Base-by-base conservation (phyloP, 2,329 filamentous ascomycete genomes). In the Sclerotinia minor region DNA sequence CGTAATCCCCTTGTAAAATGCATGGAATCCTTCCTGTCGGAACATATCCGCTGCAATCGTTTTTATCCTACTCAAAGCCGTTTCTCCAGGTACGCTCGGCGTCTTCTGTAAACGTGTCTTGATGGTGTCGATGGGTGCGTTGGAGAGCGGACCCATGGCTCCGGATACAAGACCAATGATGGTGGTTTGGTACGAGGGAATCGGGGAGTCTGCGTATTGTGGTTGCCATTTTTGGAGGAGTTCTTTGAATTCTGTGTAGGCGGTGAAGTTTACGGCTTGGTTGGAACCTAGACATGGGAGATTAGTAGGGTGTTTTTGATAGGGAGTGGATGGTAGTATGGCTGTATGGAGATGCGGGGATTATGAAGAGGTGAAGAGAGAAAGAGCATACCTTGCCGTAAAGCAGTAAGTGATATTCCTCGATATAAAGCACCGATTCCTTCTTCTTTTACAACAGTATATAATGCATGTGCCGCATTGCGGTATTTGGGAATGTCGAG, bases 1-100 rank as follows among this genome's bases (percentile, higher is more conserved):
- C 58, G 95, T 99, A 80, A 99, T 99, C 75, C 95, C 95, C 85
- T 98, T 98, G 84, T 97, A 99, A 81, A 99, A 99, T 59, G 95
- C 95, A 75, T 92, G 89, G 73, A 94, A 84, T 47, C 95, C 95
- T 81, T 99, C 95, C 82, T 96, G 92, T 89, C 88, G 91, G 82
- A 94, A 94, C 92, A 94, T 95, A 72, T 94, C 90, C 67, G 81
- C 84, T 64, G 92, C 89, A 74, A 99, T 99, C 52, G 81, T 78
- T 41, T 86, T 83, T 74, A 99, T 97, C 69, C 95, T 84, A 68
- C 86, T 85, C 73, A 96, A 79, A 17, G 95, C 94, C 58, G 88
- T 91, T 76, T 94, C 90, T 21, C 94, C 94, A 6, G 88, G 85
- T 79, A 91, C 85, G 4, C 91, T 93, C 0, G 92, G 92, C 64